Conservation (phyloP, 176 grass and related monocot genomes). For the Olyra latifolia region DNA sequence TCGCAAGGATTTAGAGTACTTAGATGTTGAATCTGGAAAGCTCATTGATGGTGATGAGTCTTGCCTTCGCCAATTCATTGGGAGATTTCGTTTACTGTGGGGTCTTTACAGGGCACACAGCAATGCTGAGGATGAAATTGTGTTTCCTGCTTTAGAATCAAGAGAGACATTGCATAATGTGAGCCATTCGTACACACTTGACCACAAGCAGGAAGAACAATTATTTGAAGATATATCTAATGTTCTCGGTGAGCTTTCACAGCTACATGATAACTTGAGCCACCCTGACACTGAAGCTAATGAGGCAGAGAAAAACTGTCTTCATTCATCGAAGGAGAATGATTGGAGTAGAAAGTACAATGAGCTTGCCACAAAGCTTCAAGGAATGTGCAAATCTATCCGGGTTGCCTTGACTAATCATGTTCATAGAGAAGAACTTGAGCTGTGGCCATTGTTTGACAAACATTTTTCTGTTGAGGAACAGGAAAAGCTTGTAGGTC, state of each 20-base stretch:
- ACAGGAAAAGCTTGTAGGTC: constrained; percentile 93
- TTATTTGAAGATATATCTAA: constrained; percentile 86
- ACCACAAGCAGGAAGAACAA: constrained; percentile 99
- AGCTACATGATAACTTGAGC: constrained; percentile 55
- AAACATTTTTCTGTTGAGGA: constrained; percentile 96
- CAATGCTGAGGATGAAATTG: constrained; percentile 99
- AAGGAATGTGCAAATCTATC: constrained; percentile 97
- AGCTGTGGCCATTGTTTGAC: constrained; percentile 97
- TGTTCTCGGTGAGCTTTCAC: constrained; percentile 75
- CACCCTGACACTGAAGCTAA: constrained; percentile 16
- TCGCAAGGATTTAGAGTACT: constrained; percentile 87
- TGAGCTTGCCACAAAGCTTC: constrained; percentile 92
- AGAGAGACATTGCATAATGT: constrained; percentile 97
- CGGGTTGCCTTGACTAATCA: constrained; percentile 88
- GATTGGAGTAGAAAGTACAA: constrained; percentile 74
- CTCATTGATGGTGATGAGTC: constrained; percentile 80
- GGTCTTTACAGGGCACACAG: constrained; percentile 93
- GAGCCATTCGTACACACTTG: constrained; percentile 96
- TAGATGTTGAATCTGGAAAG: constrained; percentile 92
- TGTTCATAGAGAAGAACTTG: constrained; percentile 90
- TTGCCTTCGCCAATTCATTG: constrained; percentile 79
- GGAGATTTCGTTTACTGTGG: constrained; percentile 95
- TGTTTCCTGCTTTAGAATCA: constrained; percentile 96
- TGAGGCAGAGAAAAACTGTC: constrained; percentile 20
- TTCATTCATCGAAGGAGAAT: constrained; percentile 15